Percentiles rank a stretch among this genome's conserved stretches.
Conservation (phyloP, 2,329 filamentous ascomycete species). For the Scedosporium dehoogii region DNA sequence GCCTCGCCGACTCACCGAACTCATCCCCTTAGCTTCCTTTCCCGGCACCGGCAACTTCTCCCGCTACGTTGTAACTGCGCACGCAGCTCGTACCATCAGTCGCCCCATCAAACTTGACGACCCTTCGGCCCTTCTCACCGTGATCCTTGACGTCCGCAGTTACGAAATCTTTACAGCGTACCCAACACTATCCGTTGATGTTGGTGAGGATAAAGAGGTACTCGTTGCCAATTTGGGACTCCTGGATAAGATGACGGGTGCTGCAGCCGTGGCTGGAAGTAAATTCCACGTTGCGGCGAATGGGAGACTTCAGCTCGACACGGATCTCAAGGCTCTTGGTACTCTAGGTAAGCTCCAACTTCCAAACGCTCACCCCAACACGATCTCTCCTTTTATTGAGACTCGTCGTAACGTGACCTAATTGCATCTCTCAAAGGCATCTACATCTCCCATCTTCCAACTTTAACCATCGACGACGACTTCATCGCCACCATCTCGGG, state of each 20-base stretch:
- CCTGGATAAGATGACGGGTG: constrained; percentile 80
- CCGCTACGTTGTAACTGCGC: constrained; percentile 63
- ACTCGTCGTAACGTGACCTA: constrained; percentile 5
- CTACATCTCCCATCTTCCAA: constrained; percentile 62
- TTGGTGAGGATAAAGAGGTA: constrained; percentile 26
- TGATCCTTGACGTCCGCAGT: constrained; percentile 53
- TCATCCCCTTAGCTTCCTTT: constrained; percentile 63
- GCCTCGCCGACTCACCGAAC: constrained; percentile 49
- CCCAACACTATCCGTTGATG: constrained; percentile 50
- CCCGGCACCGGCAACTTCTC: constrained; percentile 50
- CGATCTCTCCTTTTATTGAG: neutral
- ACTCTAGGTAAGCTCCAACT: constrained; percentile 45
- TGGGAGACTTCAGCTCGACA: constrained; percentile 53
- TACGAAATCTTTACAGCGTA: constrained; percentile 79
- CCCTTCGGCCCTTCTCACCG: constrained; percentile 42
- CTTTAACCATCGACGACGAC: constrained; percentile 49
- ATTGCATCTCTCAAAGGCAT: constrained; percentile 43
- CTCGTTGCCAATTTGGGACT: constrained; percentile 65
- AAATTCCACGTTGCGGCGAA: constrained; percentile 43
- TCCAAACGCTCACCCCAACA: neutral
- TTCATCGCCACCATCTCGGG: constrained; percentile 70
- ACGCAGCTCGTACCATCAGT: constrained; percentile 56
- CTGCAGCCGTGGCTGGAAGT: constrained; percentile 62
- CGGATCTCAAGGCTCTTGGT: constrained; percentile 71
- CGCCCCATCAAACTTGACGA: constrained; percentile 34